A percentile compares a stretch with the other conserved stretches of the same genome.
Conservation (phyloP, 352 stramenopile species). For the Phytopythium litorale region DNA sequence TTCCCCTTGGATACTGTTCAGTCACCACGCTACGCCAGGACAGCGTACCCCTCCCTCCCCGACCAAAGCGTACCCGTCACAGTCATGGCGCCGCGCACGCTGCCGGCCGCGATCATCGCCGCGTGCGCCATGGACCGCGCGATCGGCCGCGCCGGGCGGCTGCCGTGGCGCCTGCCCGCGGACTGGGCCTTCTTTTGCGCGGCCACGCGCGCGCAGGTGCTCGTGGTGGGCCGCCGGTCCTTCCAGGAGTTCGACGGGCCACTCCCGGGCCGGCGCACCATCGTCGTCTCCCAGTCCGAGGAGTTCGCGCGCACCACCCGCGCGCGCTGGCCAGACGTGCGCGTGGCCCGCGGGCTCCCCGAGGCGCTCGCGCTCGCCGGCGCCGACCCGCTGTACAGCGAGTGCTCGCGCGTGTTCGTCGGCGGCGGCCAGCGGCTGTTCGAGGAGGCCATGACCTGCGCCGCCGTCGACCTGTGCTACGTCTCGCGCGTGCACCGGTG, state of each 20-base stretch:
- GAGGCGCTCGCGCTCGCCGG: conserved; percentile 39
- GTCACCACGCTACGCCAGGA: neutral
- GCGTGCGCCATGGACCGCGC: conserved; percentile 67
- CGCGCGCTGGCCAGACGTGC: conserved; percentile 17
- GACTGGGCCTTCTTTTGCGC: conserved; percentile 77
- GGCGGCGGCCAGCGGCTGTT: conserved; percentile 60
- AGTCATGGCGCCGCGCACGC: neutral
- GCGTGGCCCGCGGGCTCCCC: conserved; percentile 31
- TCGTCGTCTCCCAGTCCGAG: conserved; percentile 39
- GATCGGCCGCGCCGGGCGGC: conserved; percentile 43
- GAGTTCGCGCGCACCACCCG: neutral
- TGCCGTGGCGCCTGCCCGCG: conserved; percentile 57
- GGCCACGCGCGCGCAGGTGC: conserved; percentile 42
- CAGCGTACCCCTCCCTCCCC: neutral
- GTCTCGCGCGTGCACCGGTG: conserved; percentile 52
- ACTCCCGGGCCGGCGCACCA: conserved; percentile 49
- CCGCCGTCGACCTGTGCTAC: conserved; percentile 51
- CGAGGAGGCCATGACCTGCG: conserved; percentile 39
- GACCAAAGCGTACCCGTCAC: neutral
- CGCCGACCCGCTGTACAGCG: conserved; percentile 24
- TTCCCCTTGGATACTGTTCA: no score
- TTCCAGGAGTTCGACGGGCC: conserved; percentile 48
- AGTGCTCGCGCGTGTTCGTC: conserved; percentile 50
- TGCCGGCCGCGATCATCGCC: conserved; percentile 60
- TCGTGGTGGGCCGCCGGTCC: conserved; percentile 59